Percentiles rank a stretch among this genome's conserved stretches.
Evolutionary conservation across 768 basidiomycete genomes (phyloP).

Genomic region (Mycena floridula): DNA sequence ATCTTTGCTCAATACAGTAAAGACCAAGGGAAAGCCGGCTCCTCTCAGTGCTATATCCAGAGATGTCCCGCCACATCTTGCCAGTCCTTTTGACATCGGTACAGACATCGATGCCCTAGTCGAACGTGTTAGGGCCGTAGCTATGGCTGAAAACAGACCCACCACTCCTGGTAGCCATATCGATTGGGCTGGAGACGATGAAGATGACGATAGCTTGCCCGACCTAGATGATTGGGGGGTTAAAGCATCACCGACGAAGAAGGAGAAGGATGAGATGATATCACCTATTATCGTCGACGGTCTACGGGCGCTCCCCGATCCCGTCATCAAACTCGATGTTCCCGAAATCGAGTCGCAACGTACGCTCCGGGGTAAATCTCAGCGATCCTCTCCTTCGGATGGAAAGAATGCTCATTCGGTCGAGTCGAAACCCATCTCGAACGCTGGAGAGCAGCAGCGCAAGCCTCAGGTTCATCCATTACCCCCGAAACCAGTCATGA

Average conservation of each 20-base stretch:
- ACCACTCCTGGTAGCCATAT: constrained; percentile 74
- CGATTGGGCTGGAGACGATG: constrained; percentile 87
- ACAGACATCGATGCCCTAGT: constrained; percentile 72
- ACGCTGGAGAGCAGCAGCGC: too few species aligned
- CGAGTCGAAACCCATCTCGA: too few species aligned
- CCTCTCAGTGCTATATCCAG: constrained; percentile 40
- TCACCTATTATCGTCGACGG: constrained; percentile 66
- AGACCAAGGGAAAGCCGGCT: constrained; percentile 12
- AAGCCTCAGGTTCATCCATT: constrained; percentile 36
- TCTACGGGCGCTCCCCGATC: constrained; percentile 53
- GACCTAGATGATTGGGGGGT: constrained; percentile 87
- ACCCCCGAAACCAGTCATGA: constrained; percentile 36
- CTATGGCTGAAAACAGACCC: constrained; percentile 63
- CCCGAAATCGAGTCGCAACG: too few species aligned
- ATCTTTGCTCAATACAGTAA: background rate
- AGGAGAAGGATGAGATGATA: constrained; percentile 36
- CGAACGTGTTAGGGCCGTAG: constrained; percentile 67
- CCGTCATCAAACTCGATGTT: too few species aligned
- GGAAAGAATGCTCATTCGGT: constrained; percentile 2
- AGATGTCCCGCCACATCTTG: constrained; percentile 56
- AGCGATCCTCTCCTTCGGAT: constrained; percentile 12
- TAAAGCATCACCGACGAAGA: constrained; percentile 22
- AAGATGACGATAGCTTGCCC: constrained; percentile 78
- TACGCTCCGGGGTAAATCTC: too few species aligned
- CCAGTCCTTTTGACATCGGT: constrained; percentile 47